phyloP scores from a whole-genome alignment of 1,284 basidiomycete genomes.

The Spongispora temasekensis region DNA sequence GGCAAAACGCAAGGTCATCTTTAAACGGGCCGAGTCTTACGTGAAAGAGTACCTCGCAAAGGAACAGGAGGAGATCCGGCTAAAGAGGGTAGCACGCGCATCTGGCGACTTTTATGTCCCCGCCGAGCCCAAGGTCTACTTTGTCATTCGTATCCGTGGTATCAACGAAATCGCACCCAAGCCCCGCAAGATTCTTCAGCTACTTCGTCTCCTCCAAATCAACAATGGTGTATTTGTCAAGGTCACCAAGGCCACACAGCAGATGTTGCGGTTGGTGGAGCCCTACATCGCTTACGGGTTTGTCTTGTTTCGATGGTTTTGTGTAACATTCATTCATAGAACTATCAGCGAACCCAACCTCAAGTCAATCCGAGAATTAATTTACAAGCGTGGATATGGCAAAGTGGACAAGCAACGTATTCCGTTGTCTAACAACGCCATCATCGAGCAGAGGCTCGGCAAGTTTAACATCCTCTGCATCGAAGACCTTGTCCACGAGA shows the following conservation, averaged over 20 bases:
- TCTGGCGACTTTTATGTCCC: constrained; percentile 97
- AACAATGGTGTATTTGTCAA: constrained; percentile 99
- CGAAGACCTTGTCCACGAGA: constrained; percentile 98
- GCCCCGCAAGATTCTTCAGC: constrained; percentile 98
- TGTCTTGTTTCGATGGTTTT: constrained; percentile 31
- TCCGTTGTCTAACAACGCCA: constrained; percentile 90
- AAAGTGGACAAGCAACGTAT: constrained; percentile 98
- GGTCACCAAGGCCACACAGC: constrained; percentile 94
- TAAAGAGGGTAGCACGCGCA: constrained; percentile 91
- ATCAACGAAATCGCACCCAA: constrained; percentile 99
- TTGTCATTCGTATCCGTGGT: constrained; percentile 97
- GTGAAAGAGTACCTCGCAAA: constrained; percentile 94
- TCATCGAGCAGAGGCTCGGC: constrained; percentile 93
- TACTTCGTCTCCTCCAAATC: constrained; percentile 98
- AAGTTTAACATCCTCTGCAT: constrained; percentile 97
- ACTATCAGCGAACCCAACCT: constrained; percentile 83
- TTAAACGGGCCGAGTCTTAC: constrained; percentile 99
- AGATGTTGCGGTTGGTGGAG: constrained; percentile 98
- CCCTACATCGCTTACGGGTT: constrained; percentile 97
- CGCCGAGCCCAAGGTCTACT: constrained; percentile 96
- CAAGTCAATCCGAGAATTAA: constrained; percentile 94
- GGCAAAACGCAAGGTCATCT: constrained; percentile 95
- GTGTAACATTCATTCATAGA: constrained; percentile 7
- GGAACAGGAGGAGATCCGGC: constrained; percentile 96
- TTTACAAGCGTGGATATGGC: constrained; percentile 99